Evolutionary conservation across 108 stramenopile species (phyloP).

Genomic region (Fistulifera solaris): DNA sequence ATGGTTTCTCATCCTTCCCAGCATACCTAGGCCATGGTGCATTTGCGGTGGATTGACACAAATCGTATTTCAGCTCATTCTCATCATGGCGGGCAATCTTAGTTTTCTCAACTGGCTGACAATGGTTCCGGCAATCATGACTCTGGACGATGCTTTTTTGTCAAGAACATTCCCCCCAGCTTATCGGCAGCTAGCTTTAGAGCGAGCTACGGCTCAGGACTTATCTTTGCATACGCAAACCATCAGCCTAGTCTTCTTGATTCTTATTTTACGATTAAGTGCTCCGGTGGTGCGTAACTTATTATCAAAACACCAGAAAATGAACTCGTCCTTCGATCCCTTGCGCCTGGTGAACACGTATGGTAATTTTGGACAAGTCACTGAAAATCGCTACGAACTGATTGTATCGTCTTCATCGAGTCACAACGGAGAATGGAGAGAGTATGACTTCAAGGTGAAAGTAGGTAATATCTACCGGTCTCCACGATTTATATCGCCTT

Average conservation of each 20-base stretch:
- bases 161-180: conserved; percentile 8
- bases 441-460: conserved; percentile 60
- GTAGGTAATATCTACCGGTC: conserved; percentile 31
- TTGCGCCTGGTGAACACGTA: conserved; percentile 49
- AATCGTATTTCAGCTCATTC: conserved; percentile 41
- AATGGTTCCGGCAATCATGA: conserved; percentile 43
- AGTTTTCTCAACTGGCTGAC: conserved; percentile 63
- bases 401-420: conserved; percentile 35
- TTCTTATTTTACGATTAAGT: conserved; percentile 21
- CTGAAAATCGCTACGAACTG: conserved; percentile 37
- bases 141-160: conserved; percentile 46
- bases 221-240: conserved; percentile 1
- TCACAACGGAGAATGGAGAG: conserved; percentile 41
- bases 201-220: background rate
- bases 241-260: conserved; percentile 26
- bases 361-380: conserved; percentile 51
- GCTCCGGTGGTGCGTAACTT: conserved; percentile 42
- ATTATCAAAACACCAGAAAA: conserved; percentile 32
- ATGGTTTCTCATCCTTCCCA: conserved; percentile 35
- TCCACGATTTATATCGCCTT: conserved; percentile 43
- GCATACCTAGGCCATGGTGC: conserved; percentile 18
- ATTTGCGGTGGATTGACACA: conserved; percentile 40
- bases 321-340: conserved; percentile 63
- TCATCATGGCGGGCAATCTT: conserved; percentile 47
- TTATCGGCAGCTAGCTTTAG: background rate